A percentile compares a stretch with the other conserved stretches of the same genome.
Conservation (phyloP, 805 yeast species). For the Kazachstania kunashirensis region DNA sequence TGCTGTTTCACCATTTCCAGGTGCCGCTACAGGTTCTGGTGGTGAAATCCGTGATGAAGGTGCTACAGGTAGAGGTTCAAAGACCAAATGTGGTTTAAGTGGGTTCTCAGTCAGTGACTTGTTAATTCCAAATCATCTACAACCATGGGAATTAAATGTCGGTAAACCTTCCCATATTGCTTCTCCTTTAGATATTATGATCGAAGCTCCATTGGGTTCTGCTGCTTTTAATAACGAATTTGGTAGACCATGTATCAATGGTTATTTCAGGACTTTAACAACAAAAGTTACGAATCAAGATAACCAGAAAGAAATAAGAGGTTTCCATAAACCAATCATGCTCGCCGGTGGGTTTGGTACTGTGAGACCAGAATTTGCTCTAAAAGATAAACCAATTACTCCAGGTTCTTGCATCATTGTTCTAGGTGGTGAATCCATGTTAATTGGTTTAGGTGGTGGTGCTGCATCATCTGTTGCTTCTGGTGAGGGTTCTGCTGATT, state of each 20-base stretch:
- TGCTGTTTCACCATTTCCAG: slow-evolving; percentile 97
- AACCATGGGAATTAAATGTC: slow-evolving; percentile 90
- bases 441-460: slow-evolving; percentile 98
- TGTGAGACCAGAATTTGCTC: slow-evolving; percentile 83
- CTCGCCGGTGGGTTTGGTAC: slow-evolving; percentile 99
- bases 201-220: slow-evolving; percentile 94
- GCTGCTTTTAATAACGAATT: slow-evolving; percentile 98
- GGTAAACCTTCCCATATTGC: slow-evolving; percentile 94
- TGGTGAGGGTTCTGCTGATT: slow-evolving; percentile 90
- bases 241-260: slow-evolving; percentile 95
- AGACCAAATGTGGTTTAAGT: slow-evolving; percentile 89
- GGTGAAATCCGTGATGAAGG: slow-evolving; percentile 99
- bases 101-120: slow-evolving; percentile 91
- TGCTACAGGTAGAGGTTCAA: slow-evolving; percentile 98
- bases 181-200: slow-evolving; percentile 84
- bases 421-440: slow-evolving; percentile 95
- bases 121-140: slow-evolving; percentile 70
- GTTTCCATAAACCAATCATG: slow-evolving; percentile 98
- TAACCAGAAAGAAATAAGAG: slow-evolving; percentile 70
- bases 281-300: slow-evolving; percentile 57
- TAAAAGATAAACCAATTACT: slow-evolving; percentile 78
- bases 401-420: slow-evolving; percentile 90
- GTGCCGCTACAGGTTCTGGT: slow-evolving; percentile 99
- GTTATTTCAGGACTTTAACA: slow-evolving; percentile 92
- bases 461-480: slow-evolving; percentile 97